Evolutionary conservation across 192 early-diverging fungal genomes (phyloP).

Genomic region (Anaeromyces robustus): DNA sequence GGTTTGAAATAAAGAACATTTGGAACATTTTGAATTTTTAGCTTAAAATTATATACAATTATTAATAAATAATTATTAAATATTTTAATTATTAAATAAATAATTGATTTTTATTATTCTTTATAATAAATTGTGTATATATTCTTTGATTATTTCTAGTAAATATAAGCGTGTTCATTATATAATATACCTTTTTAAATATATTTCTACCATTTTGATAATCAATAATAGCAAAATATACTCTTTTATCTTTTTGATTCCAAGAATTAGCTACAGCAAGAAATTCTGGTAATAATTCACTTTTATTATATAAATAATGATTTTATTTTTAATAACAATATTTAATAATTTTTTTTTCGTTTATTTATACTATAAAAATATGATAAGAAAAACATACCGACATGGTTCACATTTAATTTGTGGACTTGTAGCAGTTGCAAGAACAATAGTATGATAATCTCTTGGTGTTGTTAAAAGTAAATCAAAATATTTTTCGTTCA

Average conservation of each 20-base stretch:
- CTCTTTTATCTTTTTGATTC: background rate
- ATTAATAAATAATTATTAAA: too few relatives aligned
- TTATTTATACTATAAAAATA: too few relatives aligned
- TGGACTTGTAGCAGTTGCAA: background rate
- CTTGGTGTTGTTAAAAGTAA: background rate
- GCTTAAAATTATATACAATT: background rate
- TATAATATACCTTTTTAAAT: background rate
- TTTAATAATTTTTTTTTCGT: too few relatives aligned
- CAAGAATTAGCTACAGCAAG: background rate
- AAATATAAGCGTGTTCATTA: too few relatives aligned
- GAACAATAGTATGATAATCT: background rate
- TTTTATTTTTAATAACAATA: too few relatives aligned
- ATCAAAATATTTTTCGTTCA: background rate
- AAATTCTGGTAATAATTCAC: background rate
- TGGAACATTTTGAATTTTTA: background rate
- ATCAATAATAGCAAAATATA: background rate
- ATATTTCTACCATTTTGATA: background rate
- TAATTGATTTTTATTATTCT: too few relatives aligned
- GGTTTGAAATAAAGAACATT: background rate
- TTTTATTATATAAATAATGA: background rate
- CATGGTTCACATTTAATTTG: background rate
- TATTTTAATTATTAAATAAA: too few relatives aligned
- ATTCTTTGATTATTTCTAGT: too few relatives aligned
- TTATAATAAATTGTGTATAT: too few relatives aligned
- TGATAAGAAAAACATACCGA: too few relatives aligned